A percentile compares a stretch with the other conserved stretches of the same genome.
Conservation (phyloP, 345 rosid genomes). For the Ricinus communis region DNA sequence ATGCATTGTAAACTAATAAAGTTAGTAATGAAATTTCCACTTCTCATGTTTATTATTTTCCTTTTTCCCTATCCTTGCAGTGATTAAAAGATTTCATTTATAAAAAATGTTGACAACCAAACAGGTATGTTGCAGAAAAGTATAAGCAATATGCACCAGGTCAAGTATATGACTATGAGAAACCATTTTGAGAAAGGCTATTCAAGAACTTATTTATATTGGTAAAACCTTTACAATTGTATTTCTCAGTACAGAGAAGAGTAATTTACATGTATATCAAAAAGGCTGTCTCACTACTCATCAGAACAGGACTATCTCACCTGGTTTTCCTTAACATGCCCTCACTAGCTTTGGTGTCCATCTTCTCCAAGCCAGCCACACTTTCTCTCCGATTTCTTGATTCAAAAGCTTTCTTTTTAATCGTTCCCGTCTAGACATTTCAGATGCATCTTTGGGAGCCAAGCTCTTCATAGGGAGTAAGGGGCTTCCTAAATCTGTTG, state of each 20-base stretch:
- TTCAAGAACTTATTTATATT: background rate
- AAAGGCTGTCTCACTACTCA: background rate
- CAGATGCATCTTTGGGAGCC: conserved; percentile 31
- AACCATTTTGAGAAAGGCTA: background rate
- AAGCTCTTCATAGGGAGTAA: conserved; percentile 34
- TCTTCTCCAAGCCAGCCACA: conserved; percentile 51
- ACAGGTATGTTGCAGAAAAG: too few relatives aligned
- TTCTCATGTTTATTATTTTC: too few relatives aligned
- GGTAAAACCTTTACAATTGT: conserved; percentile 6
- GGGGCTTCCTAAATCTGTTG: conserved; percentile 42
- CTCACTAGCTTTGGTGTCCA: conserved; percentile 51
- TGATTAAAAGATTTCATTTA: too few relatives aligned
- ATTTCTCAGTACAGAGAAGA: background rate
- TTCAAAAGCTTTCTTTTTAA: conserved; percentile 53
- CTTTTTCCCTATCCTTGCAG: too few relatives aligned
- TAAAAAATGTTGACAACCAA: too few relatives aligned
- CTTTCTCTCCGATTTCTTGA: conserved; percentile 42
- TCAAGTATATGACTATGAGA: background rate
- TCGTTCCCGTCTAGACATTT: conserved; percentile 43
- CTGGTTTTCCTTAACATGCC: conserved; percentile 4
- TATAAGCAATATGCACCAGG: too few relatives aligned
- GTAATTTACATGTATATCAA: background rate
- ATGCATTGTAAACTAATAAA: too few relatives aligned
- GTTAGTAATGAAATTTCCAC: too few relatives aligned
- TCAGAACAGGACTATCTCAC: background rate